A percentile compares a stretch with the other conserved stretches of the same genome.
These are phyloP conservation scores for Hirsutella thompsonii DNA, from an alignment of 2,329 filamentous ascomycete species.

Conservation along the genomic window DNA sequence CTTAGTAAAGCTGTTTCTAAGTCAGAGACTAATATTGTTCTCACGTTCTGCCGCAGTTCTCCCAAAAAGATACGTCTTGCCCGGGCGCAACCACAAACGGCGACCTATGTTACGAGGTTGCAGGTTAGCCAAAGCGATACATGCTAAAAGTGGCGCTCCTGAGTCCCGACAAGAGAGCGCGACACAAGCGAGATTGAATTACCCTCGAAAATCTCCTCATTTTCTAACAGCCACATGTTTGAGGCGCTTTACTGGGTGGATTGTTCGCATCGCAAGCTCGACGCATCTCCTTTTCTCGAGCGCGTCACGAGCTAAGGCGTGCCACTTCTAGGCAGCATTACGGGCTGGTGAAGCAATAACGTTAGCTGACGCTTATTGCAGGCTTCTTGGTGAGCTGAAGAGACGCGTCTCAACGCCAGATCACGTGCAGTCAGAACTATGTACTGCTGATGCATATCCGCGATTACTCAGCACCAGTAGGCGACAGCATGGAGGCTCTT, in stretches of 20 bases:
- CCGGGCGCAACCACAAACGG: slow-evolving; percentile 73
- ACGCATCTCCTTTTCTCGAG: neutral
- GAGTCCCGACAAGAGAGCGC: neutral
- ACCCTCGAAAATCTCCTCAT: slow-evolving; percentile 39
- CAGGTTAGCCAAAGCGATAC: neutral
- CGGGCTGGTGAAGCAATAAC: neutral
- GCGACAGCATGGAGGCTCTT: too few species aligned
- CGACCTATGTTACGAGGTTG: slow-evolving; percentile 19
- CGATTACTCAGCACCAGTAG: too few species aligned
- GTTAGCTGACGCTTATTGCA: neutral
- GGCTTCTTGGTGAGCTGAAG: neutral
- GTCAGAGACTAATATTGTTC: slow-evolving; percentile 7
- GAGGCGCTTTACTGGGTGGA: neutral
- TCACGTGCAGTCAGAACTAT: neutral
- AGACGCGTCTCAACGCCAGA: slow-evolving; percentile 2
- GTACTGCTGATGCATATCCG: too few species aligned
- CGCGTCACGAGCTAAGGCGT: neutral
- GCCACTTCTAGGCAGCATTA: neutral
- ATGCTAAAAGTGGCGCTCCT: neutral
- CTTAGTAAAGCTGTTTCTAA: neutral
- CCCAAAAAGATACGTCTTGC: slow-evolving; percentile 75
- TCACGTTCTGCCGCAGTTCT: slow-evolving; percentile 56
- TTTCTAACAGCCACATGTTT: slow-evolving; percentile 54
- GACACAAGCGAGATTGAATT: slow-evolving; percentile 4
- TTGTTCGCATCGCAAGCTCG: too few species aligned